phyloP scores from a whole-genome alignment of 1,284 basidiomycete species.

The Sphagnurus paluster region DNA sequence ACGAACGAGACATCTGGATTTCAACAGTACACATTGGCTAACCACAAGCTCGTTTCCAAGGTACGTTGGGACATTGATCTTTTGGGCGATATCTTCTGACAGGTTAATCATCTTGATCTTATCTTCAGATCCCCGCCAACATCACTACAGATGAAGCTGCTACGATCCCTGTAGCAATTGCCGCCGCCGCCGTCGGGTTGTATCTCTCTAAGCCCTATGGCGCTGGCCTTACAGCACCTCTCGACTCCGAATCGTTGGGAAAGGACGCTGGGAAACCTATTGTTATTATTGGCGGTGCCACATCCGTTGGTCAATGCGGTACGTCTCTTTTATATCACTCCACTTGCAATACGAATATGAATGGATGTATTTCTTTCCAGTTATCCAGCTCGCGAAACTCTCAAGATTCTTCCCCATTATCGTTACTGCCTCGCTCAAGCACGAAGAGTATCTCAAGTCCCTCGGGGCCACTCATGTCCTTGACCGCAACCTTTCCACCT shows the following conservation, averaged over 20 bases:
- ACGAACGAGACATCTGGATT: constrained; percentile 7
- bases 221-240: constrained; percentile 23
- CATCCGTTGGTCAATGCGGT: constrained; percentile 24
- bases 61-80: neutral
- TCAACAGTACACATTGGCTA: constrained; percentile 14
- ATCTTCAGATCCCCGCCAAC: constrained; percentile 27
- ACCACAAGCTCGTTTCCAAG: constrained; percentile 12
- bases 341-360: neutral
- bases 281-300: constrained; percentile 20
- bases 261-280: constrained; percentile 15
- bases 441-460: constrained; percentile 42
- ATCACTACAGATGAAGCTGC: constrained; percentile 30
- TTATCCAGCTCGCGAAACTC: constrained; percentile 52
- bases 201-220: constrained; percentile 19
- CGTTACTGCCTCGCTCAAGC: constrained; percentile 47
- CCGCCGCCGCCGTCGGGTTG: constrained; percentile 24
- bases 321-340: neutral
- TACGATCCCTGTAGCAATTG: constrained; percentile 27
- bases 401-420: constrained; percentile 57
- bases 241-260: constrained; percentile 11
- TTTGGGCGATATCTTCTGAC: too few species aligned
- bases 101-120: neutral
- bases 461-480: constrained; percentile 57
- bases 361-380: constrained; percentile 27
- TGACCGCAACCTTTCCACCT: constrained; percentile 36